These are phyloP conservation scores for Clonostachys rhizophaga DNA, from an alignment of 2,329 filamentous ascomycete genomes.

Conservation along the genomic window DNA sequence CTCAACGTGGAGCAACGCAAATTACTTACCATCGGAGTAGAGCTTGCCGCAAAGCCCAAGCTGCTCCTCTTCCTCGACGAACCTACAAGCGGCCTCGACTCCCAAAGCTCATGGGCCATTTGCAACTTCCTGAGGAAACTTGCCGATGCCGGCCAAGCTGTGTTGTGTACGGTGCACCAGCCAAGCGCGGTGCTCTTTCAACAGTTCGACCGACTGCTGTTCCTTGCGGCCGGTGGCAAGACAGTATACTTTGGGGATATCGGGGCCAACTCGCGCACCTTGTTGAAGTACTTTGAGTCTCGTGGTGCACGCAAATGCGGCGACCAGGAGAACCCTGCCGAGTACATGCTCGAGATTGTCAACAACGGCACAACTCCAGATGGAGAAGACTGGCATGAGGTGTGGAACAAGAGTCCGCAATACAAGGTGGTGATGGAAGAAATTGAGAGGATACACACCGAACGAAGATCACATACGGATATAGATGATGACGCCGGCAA, in stretches of 20 bases:
- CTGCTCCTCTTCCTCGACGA: slow-evolving; percentile 90
- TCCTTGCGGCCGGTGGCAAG: slow-evolving; percentile 46
- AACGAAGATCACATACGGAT: slow-evolving; percentile 23
- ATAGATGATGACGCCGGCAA: background rate
- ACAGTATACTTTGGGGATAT: slow-evolving; percentile 71
- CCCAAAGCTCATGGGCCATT: slow-evolving; percentile 83
- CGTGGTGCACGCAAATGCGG: slow-evolving; percentile 58
- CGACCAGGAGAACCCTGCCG: slow-evolving; percentile 60
- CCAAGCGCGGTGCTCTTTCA: slow-evolving; percentile 33
- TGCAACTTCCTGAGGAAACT: slow-evolving; percentile 63
- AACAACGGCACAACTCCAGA: slow-evolving; percentile 30
- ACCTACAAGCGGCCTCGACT: slow-evolving; percentile 87
- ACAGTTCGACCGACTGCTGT: slow-evolving; percentile 50
- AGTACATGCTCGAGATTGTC: slow-evolving; percentile 61
- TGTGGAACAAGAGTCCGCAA: slow-evolving; percentile 56
- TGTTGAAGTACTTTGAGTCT: slow-evolving; percentile 55
- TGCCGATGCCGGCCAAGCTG: slow-evolving; percentile 39
- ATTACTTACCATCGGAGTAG: slow-evolving; percentile 88
- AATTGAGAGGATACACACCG: slow-evolving; percentile 55
- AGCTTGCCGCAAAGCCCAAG: slow-evolving; percentile 86
- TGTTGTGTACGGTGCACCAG: slow-evolving; percentile 47
- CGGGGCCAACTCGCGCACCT: slow-evolving; percentile 40
- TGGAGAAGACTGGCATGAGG: slow-evolving; percentile 58
- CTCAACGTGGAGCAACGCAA: slow-evolving; percentile 40
- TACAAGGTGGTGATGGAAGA: slow-evolving; percentile 50